Conservation (phyloP, 2,329 filamentous ascomycete species). For the Drechslerella stenobrocha region DNA sequence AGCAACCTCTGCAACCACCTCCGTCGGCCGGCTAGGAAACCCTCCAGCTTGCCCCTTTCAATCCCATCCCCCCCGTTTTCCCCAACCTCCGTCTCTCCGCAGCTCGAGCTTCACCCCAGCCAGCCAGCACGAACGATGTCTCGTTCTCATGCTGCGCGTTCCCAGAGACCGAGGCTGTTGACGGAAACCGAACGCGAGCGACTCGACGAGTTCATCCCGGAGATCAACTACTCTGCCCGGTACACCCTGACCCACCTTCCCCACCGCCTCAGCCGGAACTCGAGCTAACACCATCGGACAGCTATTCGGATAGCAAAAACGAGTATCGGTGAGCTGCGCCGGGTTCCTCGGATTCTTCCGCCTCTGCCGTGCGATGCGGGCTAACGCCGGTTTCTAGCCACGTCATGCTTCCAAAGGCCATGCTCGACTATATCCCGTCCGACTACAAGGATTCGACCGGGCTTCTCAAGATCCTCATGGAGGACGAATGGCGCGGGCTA, state of each 20-base stretch:
- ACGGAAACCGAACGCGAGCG: constrained; percentile 78
- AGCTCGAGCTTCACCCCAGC: no score
- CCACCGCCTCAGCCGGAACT: not conserved
- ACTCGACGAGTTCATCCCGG: constrained; percentile 87
- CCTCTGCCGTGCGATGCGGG: constrained; percentile 6
- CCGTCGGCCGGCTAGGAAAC: no score
- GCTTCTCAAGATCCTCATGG: constrained; percentile 93
- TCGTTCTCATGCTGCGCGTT: constrained; percentile 10
- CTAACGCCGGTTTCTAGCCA: constrained; percentile 59
- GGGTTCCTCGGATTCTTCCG: not conserved
- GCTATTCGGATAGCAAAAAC: constrained; percentile 88
- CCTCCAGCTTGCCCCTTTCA: constrained; percentile 2
- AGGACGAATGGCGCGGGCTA: constrained; percentile 95
- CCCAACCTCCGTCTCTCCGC: not conserved
- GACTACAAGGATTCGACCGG: constrained; percentile 87
- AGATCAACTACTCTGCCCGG: constrained; percentile 94
- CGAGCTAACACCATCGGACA: constrained; percentile 57
- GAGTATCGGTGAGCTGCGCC: constrained; percentile 70
- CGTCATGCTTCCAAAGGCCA: constrained; percentile 94
- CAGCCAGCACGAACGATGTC: constrained; percentile 19
- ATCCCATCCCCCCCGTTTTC: not conserved
- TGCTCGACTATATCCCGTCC: constrained; percentile 95
- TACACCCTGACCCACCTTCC: constrained; percentile 56
- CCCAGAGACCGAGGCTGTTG: constrained; percentile 74
- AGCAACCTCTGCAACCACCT: not conserved